phyloP scores from a whole-genome alignment of 78 protist species.

The Cyanophora paradoxa region DNA sequence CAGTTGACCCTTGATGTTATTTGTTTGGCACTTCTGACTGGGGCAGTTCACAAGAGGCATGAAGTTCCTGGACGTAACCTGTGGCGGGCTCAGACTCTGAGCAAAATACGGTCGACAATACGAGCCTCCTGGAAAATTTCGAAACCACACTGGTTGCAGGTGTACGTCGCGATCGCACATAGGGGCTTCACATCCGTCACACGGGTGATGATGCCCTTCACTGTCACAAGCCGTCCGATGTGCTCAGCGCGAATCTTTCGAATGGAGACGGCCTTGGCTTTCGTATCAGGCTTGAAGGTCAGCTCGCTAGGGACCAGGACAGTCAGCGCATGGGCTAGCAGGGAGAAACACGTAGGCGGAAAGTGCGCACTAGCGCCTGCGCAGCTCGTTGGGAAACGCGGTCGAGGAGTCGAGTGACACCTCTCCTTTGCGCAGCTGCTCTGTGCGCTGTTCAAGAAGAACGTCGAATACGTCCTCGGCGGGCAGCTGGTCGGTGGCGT shows the following conservation, averaged over 20 bases:
- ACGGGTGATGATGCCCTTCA: constrained; percentile 18
- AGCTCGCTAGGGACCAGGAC: constrained; percentile 3
- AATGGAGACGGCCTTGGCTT: not conserved
- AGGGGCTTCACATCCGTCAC: constrained; percentile 54
- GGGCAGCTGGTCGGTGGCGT: not conserved
- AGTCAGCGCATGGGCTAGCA: not conserved
- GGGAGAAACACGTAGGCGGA: not conserved
- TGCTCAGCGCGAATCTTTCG: not conserved
- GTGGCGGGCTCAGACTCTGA: not conserved
- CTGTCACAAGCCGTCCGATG: constrained; percentile 32
- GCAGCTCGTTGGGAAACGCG: not conserved
- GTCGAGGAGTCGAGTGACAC: too few species aligned
- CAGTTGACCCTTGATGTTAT: not conserved
- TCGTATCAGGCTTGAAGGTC: not conserved
- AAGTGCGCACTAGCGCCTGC: not conserved
- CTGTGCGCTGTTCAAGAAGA: constrained; percentile 1
- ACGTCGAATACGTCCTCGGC: constrained; percentile 8
- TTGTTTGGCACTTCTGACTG: not conserved
- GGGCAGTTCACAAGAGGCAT: constrained; percentile 53
- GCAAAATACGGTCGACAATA: not conserved
- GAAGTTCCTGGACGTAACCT: constrained; percentile 14
- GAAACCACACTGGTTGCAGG: constrained; percentile 85
- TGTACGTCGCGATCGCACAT: constrained; percentile 87
- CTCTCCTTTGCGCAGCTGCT: not conserved
- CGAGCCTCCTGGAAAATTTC: constrained; percentile 89